Conservation (phyloP, 306 rosid genomes). For the Ochetophila trinervis region DNA sequence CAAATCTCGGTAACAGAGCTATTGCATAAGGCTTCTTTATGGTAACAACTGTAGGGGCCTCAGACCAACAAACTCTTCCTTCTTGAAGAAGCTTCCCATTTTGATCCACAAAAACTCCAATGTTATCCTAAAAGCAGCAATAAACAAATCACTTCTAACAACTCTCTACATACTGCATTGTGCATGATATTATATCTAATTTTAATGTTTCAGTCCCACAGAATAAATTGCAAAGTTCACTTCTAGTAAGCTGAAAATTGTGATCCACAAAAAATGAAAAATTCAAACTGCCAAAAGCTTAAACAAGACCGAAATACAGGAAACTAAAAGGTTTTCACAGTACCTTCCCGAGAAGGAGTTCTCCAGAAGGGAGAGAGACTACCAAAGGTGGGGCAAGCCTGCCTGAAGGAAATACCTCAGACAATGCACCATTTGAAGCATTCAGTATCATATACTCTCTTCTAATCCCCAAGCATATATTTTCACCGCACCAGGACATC, state of each 20-base stretch:
- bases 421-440: conserved; percentile 66
- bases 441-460: conserved; percentile 83
- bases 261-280: background rate
- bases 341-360: conserved; percentile 97
- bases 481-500: conserved; percentile 95
- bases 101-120: conserved; percentile 96
- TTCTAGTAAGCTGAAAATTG: too few relatives aligned
- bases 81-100: conserved; percentile 89
- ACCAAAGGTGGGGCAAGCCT: conserved; percentile 91
- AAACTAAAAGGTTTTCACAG: background rate
- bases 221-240: too few relatives aligned
- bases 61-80: conserved; percentile 98
- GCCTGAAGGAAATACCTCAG: conserved; percentile 90
- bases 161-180: too few relatives aligned
- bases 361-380: conserved; percentile 89
- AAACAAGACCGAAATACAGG: too few relatives aligned
- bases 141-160: background rate
- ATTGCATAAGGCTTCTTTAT: conserved; percentile 88
- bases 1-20: conserved; percentile 78
- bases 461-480: conserved; percentile 81
- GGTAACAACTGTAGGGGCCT: conserved; percentile 78
- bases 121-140: conserved; percentile 67
- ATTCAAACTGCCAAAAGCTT: background rate
- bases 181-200: too few relatives aligned
- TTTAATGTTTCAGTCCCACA: too few relatives aligned